Evolutionary conservation across 768 basidiomycete genomes (phyloP).

Genomic region (Cystofilobasidium ferigula): DNA sequence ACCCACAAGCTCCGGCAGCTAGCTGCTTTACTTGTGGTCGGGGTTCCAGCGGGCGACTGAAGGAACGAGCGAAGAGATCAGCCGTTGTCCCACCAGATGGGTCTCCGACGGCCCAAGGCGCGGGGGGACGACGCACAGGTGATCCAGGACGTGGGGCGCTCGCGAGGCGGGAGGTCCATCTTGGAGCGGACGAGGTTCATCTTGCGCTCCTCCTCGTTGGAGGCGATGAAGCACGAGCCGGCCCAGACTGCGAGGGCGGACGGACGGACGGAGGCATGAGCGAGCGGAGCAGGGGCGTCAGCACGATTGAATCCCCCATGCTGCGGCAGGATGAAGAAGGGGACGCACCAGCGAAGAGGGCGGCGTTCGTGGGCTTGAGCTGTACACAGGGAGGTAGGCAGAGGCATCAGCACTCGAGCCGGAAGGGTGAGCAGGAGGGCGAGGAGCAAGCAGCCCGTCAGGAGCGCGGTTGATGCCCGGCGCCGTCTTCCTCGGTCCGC

Average conservation of each 20-base stretch:
- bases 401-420: not conserved
- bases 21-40: conserved; percentile 4
- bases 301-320: too few relatives aligned
- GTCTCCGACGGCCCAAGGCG: not conserved
- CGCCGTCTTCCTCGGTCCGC: not conserved
- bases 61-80: not conserved
- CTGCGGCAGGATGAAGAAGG: too few relatives aligned
- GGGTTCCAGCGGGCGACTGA: conserved; percentile 7
- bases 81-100: not conserved
- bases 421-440: not conserved
- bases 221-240: conserved; percentile 10
- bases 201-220: conserved; percentile 15
- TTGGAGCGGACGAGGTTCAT: conserved; percentile 11
- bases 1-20: not conserved
- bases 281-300: not conserved
- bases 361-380: conserved; percentile 5
- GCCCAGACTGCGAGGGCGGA: conserved; percentile 11
- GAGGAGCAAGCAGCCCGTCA: not conserved
- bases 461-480: too few relatives aligned
- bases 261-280: not conserved
- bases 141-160: conserved; percentile 3
- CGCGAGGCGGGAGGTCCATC: conserved; percentile 4
- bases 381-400: not conserved
- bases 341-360: not conserved
- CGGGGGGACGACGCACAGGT: conserved; percentile 7